Base-by-base conservation (phyloP, 768 basidiomycete species). In the Mycena rebaudengoi region DNA sequence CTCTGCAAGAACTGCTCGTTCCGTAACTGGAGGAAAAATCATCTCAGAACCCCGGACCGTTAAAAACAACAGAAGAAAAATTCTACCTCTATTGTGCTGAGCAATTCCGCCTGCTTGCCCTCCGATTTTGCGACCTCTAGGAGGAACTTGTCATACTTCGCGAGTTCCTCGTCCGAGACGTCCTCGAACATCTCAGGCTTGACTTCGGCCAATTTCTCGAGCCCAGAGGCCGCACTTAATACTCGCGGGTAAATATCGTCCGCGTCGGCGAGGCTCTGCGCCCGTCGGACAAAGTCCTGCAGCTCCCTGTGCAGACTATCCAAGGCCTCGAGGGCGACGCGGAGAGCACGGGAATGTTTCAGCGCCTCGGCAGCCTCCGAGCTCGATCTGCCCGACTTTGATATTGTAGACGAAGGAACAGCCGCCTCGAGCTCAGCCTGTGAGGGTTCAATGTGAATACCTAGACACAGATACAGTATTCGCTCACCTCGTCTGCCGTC, bases 121-220 rank as follows among this genome's bases (percentile, higher is more conserved):
- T 85, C 84, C 45, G 83, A 79, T 32, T 82, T 79, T 16, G 65
- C 80, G 37, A 90, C 82, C 56, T 85, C 86, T 33, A 85, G 80
- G 33, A 98, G 79, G 71, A 89, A 91, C 62, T 83, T 85, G 60
- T 94, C 91, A 65, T 95, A 96, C 76, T 95, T 96, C 1, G 83
- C 84, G 51, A 98, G 76, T 70, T 93, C 91, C 62, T 88, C 85
- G 58, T 94, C 90, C 28, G 91, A 86, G 13, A 93, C 80, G 56
- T 92, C 91, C 70, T 96, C 93, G 72, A 98, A 98, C 89, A 91
- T 91, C 23, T 89, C 91, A 0, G 96, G 88, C 33, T 89, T 88
- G 18, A 94, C 86, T 69, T 94, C 89, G 4, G 81, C 78, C 73
- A 91, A 83, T 25, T 85, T 82, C 52, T 90, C 89, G 44, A 95